Percentiles rank a stretch among this genome's conserved stretches.
Conservation (phyloP, 306 rosid genomes). For the Styphnolobium japonicum region DNA sequence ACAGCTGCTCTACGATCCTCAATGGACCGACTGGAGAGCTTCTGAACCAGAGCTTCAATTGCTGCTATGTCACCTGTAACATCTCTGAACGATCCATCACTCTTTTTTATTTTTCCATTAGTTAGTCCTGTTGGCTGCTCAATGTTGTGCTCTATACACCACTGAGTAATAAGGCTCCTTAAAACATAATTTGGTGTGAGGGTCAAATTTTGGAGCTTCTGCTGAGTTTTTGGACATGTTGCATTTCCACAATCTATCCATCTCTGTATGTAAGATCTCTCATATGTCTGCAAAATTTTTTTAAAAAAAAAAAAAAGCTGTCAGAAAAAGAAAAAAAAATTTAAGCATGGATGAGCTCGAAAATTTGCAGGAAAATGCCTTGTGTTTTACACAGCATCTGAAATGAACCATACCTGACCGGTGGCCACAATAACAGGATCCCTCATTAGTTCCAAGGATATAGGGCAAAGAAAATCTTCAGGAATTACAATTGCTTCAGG, state of each 20-base stretch:
- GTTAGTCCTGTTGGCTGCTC: constrained; percentile 86
- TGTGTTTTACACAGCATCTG: not conserved
- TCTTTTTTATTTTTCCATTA: constrained; percentile 80
- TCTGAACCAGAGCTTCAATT: constrained; percentile 65
- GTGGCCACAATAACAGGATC: constrained; percentile 99
- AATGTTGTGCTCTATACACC: constrained; percentile 74
- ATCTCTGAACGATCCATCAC: constrained; percentile 86
- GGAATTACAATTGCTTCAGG: constrained; percentile 63
- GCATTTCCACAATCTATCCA: constrained; percentile 92
- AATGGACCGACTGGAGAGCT: constrained; percentile 65
- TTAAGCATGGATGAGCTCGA: not conserved
- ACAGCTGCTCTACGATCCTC: constrained; percentile 78
- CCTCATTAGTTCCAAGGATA: constrained; percentile 92
- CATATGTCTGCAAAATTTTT: constrained; percentile 83
- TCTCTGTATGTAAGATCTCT: constrained; percentile 92
- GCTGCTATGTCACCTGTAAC: constrained; percentile 82
- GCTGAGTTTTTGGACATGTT: constrained; percentile 97
- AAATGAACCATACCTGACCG: constrained; percentile 71
- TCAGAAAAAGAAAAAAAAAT: not conserved
- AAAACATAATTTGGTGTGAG: constrained; percentile 90
- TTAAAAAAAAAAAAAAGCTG: not conserved
- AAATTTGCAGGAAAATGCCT: not conserved
- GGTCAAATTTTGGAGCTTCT: constrained; percentile 77
- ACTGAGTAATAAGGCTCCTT: constrained; percentile 85
- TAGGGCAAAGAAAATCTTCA: constrained; percentile 93